A percentile compares a stretch with the other conserved stretches of the same genome.
phyloP scores from a whole-genome alignment of 257 asterid species.

The Cynanchum wilfordii region DNA sequence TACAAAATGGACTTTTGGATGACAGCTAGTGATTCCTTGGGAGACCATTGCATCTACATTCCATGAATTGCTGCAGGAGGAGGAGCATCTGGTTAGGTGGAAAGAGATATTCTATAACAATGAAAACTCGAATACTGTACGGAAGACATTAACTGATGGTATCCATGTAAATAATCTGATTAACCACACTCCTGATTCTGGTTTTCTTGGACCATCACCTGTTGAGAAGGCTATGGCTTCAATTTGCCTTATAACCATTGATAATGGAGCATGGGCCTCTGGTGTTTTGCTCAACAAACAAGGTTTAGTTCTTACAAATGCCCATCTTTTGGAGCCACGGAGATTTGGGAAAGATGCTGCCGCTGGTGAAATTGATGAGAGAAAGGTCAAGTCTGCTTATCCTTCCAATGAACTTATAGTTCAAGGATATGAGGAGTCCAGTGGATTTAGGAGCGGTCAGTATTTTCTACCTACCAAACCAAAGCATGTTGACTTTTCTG shows the following conservation, averaged over 20 bases:
- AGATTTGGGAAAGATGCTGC: conserved; percentile 74
- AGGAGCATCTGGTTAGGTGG: conserved; percentile 40
- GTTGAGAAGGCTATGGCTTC: conserved; percentile 78
- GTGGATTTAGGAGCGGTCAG: conserved; percentile 19
- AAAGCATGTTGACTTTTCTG: conserved; percentile 27
- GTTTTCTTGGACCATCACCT: conserved; percentile 36
- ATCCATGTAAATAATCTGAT: conserved; percentile 26
- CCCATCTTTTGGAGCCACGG: conserved; percentile 99
- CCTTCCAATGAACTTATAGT: conserved; percentile 25
- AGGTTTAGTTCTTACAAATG: conserved; percentile 92
- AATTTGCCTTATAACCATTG: conserved; percentile 79
- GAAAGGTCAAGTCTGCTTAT: conserved; percentile 28
- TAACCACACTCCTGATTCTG: conserved; percentile 28
- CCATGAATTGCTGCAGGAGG: conserved; percentile 51
- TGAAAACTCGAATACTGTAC: conserved; percentile 32
- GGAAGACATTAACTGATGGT: conserved; percentile 23
- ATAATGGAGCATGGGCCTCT: conserved; percentile 98
- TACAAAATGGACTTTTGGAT: conserved; percentile 27
- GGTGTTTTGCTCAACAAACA: conserved; percentile 82
- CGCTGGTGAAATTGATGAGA: conserved; percentile 35
- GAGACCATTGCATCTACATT: conserved; percentile 81
- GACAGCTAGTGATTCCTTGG: conserved; percentile 98
- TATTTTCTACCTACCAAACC: conserved; percentile 25
- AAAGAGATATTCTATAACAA: conserved; percentile 30
- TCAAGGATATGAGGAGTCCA: conserved; percentile 23